Conservation (phyloP, 768 basidiomycete genomes). For the Lyophyllum decastes region DNA sequence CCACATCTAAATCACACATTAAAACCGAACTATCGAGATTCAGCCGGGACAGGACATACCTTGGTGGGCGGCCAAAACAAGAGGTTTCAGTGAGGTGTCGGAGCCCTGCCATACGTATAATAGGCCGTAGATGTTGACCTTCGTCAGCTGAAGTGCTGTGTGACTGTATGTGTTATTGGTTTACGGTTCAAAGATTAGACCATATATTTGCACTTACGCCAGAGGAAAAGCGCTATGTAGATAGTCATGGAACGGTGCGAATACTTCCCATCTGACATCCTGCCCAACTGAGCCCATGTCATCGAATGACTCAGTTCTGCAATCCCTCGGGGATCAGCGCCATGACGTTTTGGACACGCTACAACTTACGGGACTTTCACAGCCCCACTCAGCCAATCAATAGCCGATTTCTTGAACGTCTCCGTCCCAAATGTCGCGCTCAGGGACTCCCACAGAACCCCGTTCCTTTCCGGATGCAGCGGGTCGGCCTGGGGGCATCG, state of each 20-base stretch:
- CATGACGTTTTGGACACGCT: background rate
- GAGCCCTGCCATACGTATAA: conserved; percentile 73
- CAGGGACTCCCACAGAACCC: conserved; percentile 35
- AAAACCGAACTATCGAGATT: too few relatives aligned
- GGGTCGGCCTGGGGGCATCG: conserved; percentile 39
- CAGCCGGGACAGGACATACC: conserved; percentile 44
- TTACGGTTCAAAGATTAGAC: background rate
- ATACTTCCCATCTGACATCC: conserved; percentile 58
- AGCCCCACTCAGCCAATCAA: conserved; percentile 51
- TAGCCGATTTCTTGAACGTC: conserved; percentile 39
- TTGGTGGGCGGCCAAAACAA: conserved; percentile 71
- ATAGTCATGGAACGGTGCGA: conserved; percentile 56
- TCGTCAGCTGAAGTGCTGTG: conserved; percentile 56
- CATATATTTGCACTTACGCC: conserved; percentile 41
- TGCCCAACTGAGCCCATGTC: conserved; percentile 46
- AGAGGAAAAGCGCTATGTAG: conserved; percentile 58
- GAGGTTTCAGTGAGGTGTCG: conserved; percentile 61
- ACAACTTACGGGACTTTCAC: conserved; percentile 43
- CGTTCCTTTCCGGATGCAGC: conserved; percentile 40
- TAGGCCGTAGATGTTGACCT: conserved; percentile 78
- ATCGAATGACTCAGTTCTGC: conserved; percentile 56
- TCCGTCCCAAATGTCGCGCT: conserved; percentile 31
- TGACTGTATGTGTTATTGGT: conserved; percentile 41
- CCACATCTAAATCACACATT: conserved; percentile 45
- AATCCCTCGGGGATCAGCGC: background rate